A percentile compares a stretch with the other conserved stretches of the same genome.
Conservation (phyloP, 495 filamentous ascomycete species). For the Podospora pseudocomata region DNA sequence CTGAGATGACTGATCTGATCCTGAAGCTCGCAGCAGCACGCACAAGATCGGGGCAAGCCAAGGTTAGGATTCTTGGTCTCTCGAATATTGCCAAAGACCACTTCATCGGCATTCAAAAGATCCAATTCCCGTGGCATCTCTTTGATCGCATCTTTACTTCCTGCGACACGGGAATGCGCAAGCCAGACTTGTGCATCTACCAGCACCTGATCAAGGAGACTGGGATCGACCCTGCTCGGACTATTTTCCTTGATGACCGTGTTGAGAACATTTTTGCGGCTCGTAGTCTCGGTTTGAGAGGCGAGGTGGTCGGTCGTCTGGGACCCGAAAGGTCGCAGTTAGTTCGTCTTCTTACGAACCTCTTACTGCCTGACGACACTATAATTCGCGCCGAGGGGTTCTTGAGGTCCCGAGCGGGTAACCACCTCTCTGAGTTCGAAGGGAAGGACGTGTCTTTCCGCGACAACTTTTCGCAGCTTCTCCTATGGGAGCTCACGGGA, state of each 20-base stretch:
- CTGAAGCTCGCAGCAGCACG: conserved; percentile 1
- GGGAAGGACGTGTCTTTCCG: conserved; percentile 11
- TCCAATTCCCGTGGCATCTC: conserved; percentile 22
- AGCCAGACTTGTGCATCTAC: conserved; percentile 30
- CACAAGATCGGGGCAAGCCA: not conserved
- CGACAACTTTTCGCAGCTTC: conserved; percentile 27
- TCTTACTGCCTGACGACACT: conserved; percentile 3
- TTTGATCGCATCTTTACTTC: conserved; percentile 25
- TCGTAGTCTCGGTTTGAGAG: conserved; percentile 22
- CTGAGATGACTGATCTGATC: conserved; percentile 1
- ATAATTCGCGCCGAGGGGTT: conserved; percentile 4
- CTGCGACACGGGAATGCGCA: conserved; percentile 23
- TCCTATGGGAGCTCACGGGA: conserved; percentile 25
- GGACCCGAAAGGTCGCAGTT: conserved; percentile 11
- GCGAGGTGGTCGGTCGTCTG: conserved; percentile 1
- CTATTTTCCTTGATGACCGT: conserved; percentile 26
- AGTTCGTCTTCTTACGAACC: conserved; percentile 1
- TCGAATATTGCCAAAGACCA: conserved; percentile 23
- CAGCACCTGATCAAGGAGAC: conserved; percentile 20
- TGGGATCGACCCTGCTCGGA: conserved; percentile 16
- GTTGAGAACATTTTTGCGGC: conserved; percentile 27
- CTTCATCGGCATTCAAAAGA: conserved; percentile 11
- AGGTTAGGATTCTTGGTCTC: conserved; percentile 3
- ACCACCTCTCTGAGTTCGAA: conserved; percentile 15
- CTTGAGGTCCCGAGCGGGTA: not conserved